These are phyloP conservation scores for Aspergillus awamori DNA, from an alignment of 2,329 filamentous ascomycete genomes.

Conservation along the genomic window DNA sequence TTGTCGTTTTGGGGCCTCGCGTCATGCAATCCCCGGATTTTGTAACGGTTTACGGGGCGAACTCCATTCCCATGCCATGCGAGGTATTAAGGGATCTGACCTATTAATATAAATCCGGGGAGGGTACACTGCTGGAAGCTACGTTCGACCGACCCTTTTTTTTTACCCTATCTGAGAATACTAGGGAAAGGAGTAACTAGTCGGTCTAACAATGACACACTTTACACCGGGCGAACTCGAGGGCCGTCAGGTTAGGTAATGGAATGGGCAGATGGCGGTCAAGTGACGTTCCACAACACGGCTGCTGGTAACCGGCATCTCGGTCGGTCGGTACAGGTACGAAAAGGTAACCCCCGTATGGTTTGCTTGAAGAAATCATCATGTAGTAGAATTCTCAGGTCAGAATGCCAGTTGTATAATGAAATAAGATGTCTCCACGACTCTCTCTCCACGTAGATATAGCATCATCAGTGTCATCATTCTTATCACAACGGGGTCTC, in stretches of 20 bases:
- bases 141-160: background rate
- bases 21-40: constrained; percentile 13
- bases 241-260: constrained; percentile 24
- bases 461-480: too few relatives aligned
- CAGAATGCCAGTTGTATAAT: too few relatives aligned
- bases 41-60: constrained; percentile 10
- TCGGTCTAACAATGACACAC: too few relatives aligned
- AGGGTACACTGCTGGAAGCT: background rate
- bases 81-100: background rate
- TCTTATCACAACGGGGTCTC: too few relatives aligned
- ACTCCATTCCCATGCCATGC: constrained; percentile 2
- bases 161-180: too few relatives aligned
- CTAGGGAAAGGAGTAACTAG: too few relatives aligned
- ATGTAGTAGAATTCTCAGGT: too few relatives aligned
- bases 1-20: constrained; percentile 8
- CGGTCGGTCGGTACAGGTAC: constrained; percentile 14
- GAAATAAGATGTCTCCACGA: too few relatives aligned
- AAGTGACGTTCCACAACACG: constrained; percentile 27
- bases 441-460: too few relatives aligned
- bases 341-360: background rate
- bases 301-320: constrained; percentile 28
- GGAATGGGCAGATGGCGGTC: constrained; percentile 15
- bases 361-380: too few relatives aligned
- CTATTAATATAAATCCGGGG: background rate
- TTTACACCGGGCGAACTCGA: constrained; percentile 7